Evolutionary conservation across 225 moss, liverwort and hornwort species (phyloP), one percentile per base, ranked within the genome.

Genomic region (Physcomitrium patens): DNA sequence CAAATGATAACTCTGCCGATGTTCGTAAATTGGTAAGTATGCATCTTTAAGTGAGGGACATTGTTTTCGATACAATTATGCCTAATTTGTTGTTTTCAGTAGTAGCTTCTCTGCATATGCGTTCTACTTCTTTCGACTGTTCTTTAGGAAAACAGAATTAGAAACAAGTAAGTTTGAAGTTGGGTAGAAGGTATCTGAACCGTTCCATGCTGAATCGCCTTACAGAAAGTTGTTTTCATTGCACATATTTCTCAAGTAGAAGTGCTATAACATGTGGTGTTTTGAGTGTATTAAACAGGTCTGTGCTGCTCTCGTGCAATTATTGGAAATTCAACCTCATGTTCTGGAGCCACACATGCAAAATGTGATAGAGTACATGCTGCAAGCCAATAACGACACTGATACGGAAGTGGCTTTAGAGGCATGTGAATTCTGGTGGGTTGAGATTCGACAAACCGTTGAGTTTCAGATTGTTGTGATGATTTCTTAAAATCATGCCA

Each of bases 351-450:
- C 90, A 26, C 85, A 94, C 24, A 86, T 91, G 86, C 85, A 85
- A 80, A 91, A 86, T 75, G 94, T 94, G 37, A 91, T 94, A 62
- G 94, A 94, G 57, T 94, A 94, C 65, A 94, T 94, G 94, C 80
- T 94, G 70, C 94, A 88, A 77, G 94, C 94, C 22, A 94, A 91
- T 76, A 82, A 85, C 56, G 94, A 94, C 76, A 74, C 80, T 56
- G 91, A 94, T 60, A 89, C 80, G 75, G 94, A 94, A 77, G 94
- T 94, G 53, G 94, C 94, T 14, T 86, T 94, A 58, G 94, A 94
- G 75, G 90, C 94, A 46, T 94, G 94, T 73, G 91, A 94, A 78
- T 91, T 94, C 62, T 94, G 94, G 94, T 91, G 76, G 37, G 91
- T 60, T 65, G 27, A 20, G 44, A 68, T 8, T 63, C 49, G 49